Percentiles rank a stretch among this genome's conserved stretches.
phyloP scores from a whole-genome alignment of 1,284 basidiomycete species.

The Trichosporon ovoides region DNA sequence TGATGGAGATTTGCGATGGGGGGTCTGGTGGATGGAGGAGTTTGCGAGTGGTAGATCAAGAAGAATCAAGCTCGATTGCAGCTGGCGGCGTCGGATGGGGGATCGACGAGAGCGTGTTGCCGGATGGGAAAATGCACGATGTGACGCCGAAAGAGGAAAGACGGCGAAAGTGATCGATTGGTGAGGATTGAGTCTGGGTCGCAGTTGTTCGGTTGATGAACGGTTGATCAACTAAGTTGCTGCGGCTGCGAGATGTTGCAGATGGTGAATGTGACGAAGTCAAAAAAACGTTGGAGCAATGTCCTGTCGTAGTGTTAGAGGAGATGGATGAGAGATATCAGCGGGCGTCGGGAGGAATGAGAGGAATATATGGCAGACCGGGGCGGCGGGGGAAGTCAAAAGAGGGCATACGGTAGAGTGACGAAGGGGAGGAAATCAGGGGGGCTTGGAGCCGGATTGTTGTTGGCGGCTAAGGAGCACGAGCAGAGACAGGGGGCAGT shows the following conservation, averaged over 20 bases:
- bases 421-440: neutral
- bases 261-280: neutral
- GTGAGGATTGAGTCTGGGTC: neutral
- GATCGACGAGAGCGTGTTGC: neutral
- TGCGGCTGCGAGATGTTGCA: neutral
- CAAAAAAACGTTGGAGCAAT: neutral
- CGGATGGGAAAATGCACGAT: neutral
- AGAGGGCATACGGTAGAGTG: no score
- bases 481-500: neutral
- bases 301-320: neutral
- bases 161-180: neutral
- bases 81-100: neutral
- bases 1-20: no score
- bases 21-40: no score
- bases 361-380: neutral
- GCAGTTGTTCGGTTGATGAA: neutral
- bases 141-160: conserved; percentile 2
- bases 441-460: neutral
- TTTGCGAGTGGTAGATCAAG: no score
- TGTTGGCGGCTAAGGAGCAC: neutral
- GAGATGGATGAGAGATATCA: neutral
- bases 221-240: neutral
- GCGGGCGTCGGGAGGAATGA: neutral
- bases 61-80: no score
- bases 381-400: no score